Evolutionary conservation across 139 green algal genomes (phyloP), one percentile per base, ranked within the genome.

Genomic region (Tetradesmus lagerheimii): DNA sequence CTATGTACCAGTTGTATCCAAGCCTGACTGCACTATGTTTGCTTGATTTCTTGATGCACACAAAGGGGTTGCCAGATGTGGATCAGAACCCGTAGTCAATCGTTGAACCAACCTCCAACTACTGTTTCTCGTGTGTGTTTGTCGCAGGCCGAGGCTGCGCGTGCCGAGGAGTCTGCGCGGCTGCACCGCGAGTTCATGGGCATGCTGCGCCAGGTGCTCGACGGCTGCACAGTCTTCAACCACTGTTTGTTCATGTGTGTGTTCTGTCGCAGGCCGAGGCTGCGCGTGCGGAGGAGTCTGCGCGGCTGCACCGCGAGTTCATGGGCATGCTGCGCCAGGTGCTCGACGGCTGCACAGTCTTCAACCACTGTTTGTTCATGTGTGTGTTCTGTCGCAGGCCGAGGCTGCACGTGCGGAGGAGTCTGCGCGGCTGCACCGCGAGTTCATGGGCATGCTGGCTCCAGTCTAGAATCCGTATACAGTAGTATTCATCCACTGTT

Each of bases 371-470:
- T n/a, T n/a, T n/a, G n/a, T n/a, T 64, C n/a, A n/a, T 57, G 45
- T 57, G 45, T 57, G 11, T 57, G 45, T 57, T 57, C 8, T 57
- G n/a, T 83, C 39, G 79, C 80, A 86, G 80, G 80, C 47, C 27
- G 80, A 75, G 47, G 80, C 80, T 31, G 80, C 80, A 29, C 80
- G 80, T 75, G 80, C 78, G 27, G 86, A 78, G 37, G 87, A 90
- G 87, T 74, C 87, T 39, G 76, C 57, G 9, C 77, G 78, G 43
- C 37, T 94, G 66, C 94, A 95, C 87, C 34, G n/a, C 35, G 66
- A 87, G 35, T 96, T 96, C 86, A 92, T 95, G 89, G 34, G 35
- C 29, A 94, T 96, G 91, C 77, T 91, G 66, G n/a, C n/a, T n/a
- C n/a, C n/a, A n/a, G n/a, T n/a, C n/a, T n/a, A n/a, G n/a, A n/a